Evolutionary conservation across 768 basidiomycete species (phyloP).

Genomic region (Leccinum subgranulosum): DNA sequence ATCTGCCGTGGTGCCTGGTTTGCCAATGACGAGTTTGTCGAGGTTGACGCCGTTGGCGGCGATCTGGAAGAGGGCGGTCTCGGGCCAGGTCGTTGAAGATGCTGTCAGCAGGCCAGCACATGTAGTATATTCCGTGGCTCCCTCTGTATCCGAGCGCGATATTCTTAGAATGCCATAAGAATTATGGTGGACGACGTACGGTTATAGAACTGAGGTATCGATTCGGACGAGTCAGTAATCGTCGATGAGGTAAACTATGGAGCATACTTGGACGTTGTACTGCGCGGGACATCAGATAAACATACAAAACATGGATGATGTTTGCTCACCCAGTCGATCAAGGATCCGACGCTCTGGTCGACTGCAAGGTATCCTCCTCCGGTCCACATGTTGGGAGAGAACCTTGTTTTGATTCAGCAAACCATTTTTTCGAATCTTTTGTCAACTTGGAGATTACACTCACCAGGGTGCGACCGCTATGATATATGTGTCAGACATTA

Average conservation of each 20-base stretch:
- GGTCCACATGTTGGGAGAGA: slow-evolving; percentile 17
- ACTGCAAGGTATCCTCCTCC: slow-evolving; percentile 40
- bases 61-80: slow-evolving; percentile 56
- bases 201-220: slow-evolving; percentile 27
- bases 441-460: neutral
- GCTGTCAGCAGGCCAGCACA: slow-evolving; percentile 55
- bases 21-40: slow-evolving; percentile 55
- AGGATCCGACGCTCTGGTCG: slow-evolving; percentile 34
- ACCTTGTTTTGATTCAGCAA: slow-evolving; percentile 11
- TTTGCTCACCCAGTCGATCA: slow-evolving; percentile 43
- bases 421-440: neutral
- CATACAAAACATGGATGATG: neutral
- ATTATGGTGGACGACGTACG: slow-evolving; percentile 20
- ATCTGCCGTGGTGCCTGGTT: slow-evolving; percentile 42
- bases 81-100: slow-evolving; percentile 60
- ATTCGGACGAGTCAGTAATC: slow-evolving; percentile 1
- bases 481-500: neutral
- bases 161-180: neutral
- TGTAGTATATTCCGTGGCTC: slow-evolving; percentile 58
- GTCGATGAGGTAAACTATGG: neutral
- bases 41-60: slow-evolving; percentile 43
- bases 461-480: slow-evolving; percentile 24
- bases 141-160: slow-evolving; percentile 40
- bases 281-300: slow-evolving; percentile 1
- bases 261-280: slow-evolving; percentile 40